phyloP scores from a whole-genome alignment of 2,329 filamentous ascomycete species.

The Dendryphion nanum region DNA sequence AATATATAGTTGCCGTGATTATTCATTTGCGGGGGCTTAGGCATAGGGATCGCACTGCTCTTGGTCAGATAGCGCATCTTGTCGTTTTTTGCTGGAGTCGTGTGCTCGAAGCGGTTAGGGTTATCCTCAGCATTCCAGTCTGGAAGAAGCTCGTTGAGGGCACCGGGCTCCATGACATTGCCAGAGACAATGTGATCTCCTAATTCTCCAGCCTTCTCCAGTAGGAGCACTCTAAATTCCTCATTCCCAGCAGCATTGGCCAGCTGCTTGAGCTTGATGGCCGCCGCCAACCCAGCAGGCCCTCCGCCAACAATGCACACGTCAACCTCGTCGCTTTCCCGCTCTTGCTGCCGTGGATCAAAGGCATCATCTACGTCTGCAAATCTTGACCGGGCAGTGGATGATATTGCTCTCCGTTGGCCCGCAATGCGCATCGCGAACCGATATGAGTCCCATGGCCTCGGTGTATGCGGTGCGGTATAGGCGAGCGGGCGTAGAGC shows the following conservation, averaged over 20 bases:
- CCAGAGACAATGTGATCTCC: constrained; percentile 95
- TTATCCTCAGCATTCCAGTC: constrained; percentile 92
- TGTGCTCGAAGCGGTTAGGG: constrained; percentile 80
- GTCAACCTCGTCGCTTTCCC: constrained; percentile 91
- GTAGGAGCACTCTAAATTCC: constrained; percentile 85
- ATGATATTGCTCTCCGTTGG: constrained; percentile 37
- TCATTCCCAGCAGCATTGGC: constrained; percentile 94
- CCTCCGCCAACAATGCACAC: constrained; percentile 96
- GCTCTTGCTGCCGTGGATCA: constrained; percentile 61
- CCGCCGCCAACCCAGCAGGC: constrained; percentile 88
- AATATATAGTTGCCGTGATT: constrained; percentile 98
- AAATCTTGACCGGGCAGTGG: constrained; percentile 28
- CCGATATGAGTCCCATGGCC: constrained; percentile 19
- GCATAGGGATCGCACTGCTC: constrained; percentile 72
- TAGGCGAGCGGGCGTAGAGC: constrained; percentile 6
- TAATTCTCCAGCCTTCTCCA: constrained; percentile 94
- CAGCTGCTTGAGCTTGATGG: constrained; percentile 91
- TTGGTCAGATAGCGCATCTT: constrained; percentile 94
- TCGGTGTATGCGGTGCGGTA: constrained; percentile 14
- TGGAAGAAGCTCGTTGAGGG: constrained; percentile 85
- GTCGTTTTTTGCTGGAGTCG: constrained; percentile 79
- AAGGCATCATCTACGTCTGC: constrained; percentile 42
- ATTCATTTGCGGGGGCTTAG: constrained; percentile 93
- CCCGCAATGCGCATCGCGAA: constrained; percentile 38
- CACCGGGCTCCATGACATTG: constrained; percentile 87